A percentile compares a stretch with the other conserved stretches of the same genome.
phyloP scores from a whole-genome alignment of 208 protist species.

The Wallacemonas collosoma region DNA sequence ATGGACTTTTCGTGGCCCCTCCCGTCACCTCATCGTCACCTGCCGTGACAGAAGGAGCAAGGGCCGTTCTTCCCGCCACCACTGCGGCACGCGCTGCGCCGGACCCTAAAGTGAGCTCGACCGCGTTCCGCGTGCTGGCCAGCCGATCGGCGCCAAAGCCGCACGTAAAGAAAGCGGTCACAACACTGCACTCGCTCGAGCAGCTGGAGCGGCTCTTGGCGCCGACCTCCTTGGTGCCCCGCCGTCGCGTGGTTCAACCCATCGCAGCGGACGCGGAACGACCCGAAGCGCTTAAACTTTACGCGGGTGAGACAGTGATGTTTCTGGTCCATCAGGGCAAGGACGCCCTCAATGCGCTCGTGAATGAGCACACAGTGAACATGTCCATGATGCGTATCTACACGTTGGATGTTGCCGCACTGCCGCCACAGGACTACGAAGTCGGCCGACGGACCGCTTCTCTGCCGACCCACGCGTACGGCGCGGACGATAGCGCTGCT shows the following conservation, averaged over 20 bases:
- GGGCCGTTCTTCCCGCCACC: no score
- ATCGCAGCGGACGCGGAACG: background rate
- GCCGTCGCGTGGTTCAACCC: slow-evolving; percentile 1
- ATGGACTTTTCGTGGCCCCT: slow-evolving; percentile 5
- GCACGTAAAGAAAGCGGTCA: slow-evolving; percentile 19
- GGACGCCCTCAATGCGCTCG: slow-evolving; percentile 25
- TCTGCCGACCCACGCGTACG: background rate
- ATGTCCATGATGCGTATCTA: slow-evolving; percentile 69
- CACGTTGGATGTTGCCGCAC: slow-evolving; percentile 51
- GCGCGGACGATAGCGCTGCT: background rate
- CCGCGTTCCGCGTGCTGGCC: slow-evolving; percentile 6
- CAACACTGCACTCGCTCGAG: slow-evolving; percentile 21
- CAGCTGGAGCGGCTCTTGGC: slow-evolving; percentile 26
- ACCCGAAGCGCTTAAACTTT: slow-evolving; percentile 30
- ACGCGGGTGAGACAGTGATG: slow-evolving; percentile 64
- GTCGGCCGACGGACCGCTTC: background rate
- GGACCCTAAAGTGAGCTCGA: background rate
- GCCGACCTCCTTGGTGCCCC: background rate
- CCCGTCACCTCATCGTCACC: background rate
- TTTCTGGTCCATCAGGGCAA: slow-evolving; percentile 49
- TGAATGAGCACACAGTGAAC: slow-evolving; percentile 41
- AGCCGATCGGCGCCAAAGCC: slow-evolving; percentile 10
- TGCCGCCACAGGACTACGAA: slow-evolving; percentile 61
- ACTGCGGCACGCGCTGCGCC: background rate
- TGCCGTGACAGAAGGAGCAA: slow-evolving; percentile 5